phyloP scores from a whole-genome alignment of 352 stramenopile species.

The Stramenopiles sp. region DNA sequence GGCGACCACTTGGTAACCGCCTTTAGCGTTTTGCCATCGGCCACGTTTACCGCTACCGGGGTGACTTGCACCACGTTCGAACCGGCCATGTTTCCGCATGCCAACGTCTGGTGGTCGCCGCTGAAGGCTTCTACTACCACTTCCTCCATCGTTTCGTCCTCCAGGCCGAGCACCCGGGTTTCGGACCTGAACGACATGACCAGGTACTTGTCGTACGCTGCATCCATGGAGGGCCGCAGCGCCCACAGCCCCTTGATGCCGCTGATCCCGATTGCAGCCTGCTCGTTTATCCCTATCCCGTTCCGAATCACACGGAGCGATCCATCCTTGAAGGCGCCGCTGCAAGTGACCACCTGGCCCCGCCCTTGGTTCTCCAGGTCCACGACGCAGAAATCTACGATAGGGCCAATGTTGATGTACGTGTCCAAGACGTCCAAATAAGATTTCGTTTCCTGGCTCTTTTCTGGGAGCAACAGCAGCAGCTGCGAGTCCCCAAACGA shows the following conservation, averaged over 20 bases:
- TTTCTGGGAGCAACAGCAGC: slow-evolving; percentile 63
- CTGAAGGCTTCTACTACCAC: slow-evolving; percentile 55
- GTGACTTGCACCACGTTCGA: slow-evolving; percentile 67
- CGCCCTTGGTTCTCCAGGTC: slow-evolving; percentile 43
- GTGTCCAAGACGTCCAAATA: slow-evolving; percentile 83
- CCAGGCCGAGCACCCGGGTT: slow-evolving; percentile 81
- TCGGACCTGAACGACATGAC: slow-evolving; percentile 85
- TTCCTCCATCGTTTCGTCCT: slow-evolving; percentile 65
- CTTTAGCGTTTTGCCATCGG: slow-evolving; percentile 40
- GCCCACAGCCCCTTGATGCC: slow-evolving; percentile 96
- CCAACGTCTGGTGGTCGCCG: slow-evolving; percentile 59
- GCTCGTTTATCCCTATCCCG: slow-evolving; percentile 92
- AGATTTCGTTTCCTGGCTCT: slow-evolving; percentile 41
- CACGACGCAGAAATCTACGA: slow-evolving; percentile 94
- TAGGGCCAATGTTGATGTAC: slow-evolving; percentile 90
- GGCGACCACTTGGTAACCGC: slow-evolving; percentile 51
- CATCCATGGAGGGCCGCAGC: slow-evolving; percentile 53
- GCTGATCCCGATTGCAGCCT: slow-evolving; percentile 73
- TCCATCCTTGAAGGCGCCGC: slow-evolving; percentile 77
- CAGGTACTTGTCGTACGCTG: slow-evolving; percentile 76
- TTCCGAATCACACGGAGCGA: slow-evolving; percentile 91
- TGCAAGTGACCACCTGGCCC: slow-evolving; percentile 86
- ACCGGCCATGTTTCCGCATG: slow-evolving; percentile 68
- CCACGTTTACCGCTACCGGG: slow-evolving; percentile 61
- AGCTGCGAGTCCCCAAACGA: slow-evolving; percentile 81